phyloP scores from a whole-genome alignment of 106 monocot species.

The Amphibolis antarctica region DNA sequence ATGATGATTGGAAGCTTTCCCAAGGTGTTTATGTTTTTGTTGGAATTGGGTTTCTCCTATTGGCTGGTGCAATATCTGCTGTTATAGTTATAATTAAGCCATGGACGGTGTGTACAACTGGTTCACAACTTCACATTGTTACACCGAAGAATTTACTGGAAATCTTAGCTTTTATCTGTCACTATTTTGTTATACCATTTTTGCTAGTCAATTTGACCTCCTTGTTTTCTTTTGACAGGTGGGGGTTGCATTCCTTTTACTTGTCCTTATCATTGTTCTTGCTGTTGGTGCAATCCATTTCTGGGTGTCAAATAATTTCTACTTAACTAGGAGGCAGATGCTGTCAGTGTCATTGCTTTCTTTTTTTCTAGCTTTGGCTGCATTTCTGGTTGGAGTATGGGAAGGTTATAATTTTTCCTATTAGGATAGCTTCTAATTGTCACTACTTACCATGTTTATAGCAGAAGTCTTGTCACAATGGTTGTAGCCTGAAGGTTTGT shows the following conservation, averaged over 20 bases:
- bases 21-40: constrained; percentile 77
- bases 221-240: constrained; percentile 34
- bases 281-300: constrained; percentile 73
- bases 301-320: constrained; percentile 97
- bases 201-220: neutral
- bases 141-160: neutral
- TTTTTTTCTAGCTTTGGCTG: constrained; percentile 85
- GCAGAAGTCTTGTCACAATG: neutral
- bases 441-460: neutral
- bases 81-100: constrained; percentile 63
- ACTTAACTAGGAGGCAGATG: constrained; percentile 83
- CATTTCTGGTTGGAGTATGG: constrained; percentile 78
- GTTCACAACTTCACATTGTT: constrained; percentile 8
- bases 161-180: neutral
- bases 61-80: constrained; percentile 77
- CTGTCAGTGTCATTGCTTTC: constrained; percentile 70
- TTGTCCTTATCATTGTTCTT: constrained; percentile 70
- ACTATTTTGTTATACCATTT: neutral
- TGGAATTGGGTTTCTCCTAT: constrained; percentile 61
- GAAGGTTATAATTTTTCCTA: constrained; percentile 32
- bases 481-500: neutral
- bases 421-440: neutral
- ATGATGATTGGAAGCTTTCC: constrained; percentile 95
- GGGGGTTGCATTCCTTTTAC: constrained; percentile 80
- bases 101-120: constrained; percentile 68